These are phyloP conservation scores for Oligophagozyma castellii DNA, from an alignment of 1,139 yeast genomes.

Conservation along the genomic window DNA sequence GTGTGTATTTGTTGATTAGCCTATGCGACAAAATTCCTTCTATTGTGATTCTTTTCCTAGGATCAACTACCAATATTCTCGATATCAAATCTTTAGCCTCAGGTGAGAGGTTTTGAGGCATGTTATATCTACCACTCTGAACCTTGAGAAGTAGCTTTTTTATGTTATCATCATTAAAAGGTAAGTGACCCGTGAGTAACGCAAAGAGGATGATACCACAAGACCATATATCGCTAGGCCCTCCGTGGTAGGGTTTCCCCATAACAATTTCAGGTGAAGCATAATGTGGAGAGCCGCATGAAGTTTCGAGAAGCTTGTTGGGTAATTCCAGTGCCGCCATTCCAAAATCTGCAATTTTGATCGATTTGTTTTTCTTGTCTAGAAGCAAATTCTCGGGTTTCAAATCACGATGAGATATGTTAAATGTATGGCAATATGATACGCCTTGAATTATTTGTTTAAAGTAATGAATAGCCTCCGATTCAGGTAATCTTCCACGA, in stretches of 20 bases:
- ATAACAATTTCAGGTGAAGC: conserved; percentile 80
- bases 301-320: conserved; percentile 57
- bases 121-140: conserved; percentile 59
- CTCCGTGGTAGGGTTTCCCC: conserved; percentile 67
- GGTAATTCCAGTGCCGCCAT: conserved; percentile 76
- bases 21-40: conserved; percentile 68
- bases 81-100: conserved; percentile 84
- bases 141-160: conserved; percentile 57
- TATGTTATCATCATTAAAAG: conserved; percentile 72
- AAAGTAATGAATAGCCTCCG: conserved; percentile 60
- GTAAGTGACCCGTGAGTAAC: conserved; percentile 61
- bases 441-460: conserved; percentile 66
- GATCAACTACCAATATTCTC: conserved; percentile 71
- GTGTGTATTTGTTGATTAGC: conserved; percentile 51
- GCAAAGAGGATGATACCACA: conserved; percentile 77
- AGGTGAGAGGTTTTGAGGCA: conserved; percentile 57
- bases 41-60: conserved; percentile 63
- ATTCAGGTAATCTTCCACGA: conserved; percentile 67
- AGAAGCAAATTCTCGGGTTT: conserved; percentile 66
- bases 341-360: conserved; percentile 75
- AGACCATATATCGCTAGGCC: conserved; percentile 78
- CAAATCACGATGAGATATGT: conserved; percentile 70
- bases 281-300: conserved; percentile 80
- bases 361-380: conserved; percentile 46
- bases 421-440: conserved; percentile 71